Conservation (phyloP, 805 yeast species). For the Saccharomycopsis schoenii region DNA sequence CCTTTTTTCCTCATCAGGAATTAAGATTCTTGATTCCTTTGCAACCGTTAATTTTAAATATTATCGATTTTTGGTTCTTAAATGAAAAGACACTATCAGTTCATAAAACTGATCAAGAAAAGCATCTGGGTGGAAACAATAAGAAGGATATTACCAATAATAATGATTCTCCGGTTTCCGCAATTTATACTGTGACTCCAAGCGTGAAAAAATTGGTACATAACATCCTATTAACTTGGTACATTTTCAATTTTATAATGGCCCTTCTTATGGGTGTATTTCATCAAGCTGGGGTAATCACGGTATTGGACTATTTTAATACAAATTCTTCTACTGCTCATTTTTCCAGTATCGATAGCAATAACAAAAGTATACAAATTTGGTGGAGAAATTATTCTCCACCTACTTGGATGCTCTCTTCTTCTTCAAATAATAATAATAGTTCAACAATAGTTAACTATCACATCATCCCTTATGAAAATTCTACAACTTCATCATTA, state of each 20-base stretch:
- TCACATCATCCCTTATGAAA: constrained; percentile 15
- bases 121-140: background rate
- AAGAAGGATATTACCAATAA: background rate
- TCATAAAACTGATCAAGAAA: background rate
- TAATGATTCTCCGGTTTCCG: constrained; percentile 2
- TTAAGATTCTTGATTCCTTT: constrained; percentile 76
- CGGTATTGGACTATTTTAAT: constrained; percentile 38
- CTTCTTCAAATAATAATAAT: background rate
- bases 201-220: constrained; percentile 11
- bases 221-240: constrained; percentile 36
- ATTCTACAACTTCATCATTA: constrained; percentile 19
- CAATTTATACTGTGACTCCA: constrained; percentile 14
- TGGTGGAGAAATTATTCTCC: constrained; percentile 97
- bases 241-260: constrained; percentile 50
- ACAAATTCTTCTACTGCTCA: constrained; percentile 19
- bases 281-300: constrained; percentile 88
- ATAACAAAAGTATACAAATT: constrained; percentile 29
- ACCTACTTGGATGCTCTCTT: constrained; percentile 67
- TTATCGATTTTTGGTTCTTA: constrained; percentile 18
- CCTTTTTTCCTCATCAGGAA: constrained; percentile 86
- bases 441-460: constrained; percentile 16
- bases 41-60: constrained; percentile 46
- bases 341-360: background rate
- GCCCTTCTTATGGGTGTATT: constrained; percentile 63
- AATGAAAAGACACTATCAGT: constrained; percentile 10